phyloP scores from a whole-genome alignment of 441 rosid species.

The Gossypium davidsonii region DNA sequence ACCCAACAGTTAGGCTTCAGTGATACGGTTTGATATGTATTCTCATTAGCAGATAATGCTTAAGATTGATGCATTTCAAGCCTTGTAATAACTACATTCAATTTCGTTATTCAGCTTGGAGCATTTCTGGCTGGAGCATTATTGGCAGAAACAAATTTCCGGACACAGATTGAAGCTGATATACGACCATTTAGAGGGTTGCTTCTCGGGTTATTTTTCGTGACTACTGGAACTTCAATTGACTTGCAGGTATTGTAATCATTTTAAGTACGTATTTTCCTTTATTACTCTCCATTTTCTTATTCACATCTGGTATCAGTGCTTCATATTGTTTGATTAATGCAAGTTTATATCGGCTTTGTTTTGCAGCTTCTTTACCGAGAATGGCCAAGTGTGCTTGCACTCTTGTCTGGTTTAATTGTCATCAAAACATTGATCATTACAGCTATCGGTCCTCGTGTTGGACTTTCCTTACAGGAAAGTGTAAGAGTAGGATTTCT shows the following conservation, averaged over 20 bases:
- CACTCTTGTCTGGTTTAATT: constrained; percentile 87
- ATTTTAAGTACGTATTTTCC: not conserved
- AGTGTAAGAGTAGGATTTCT: constrained; percentile 87
- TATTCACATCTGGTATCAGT: not conserved
- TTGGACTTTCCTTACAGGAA: constrained; percentile 83
- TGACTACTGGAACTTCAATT: constrained; percentile 88
- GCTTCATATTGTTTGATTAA: constrained; percentile 5
- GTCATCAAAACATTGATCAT: constrained; percentile 83
- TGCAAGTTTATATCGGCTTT: constrained; percentile 12
- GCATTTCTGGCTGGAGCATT: constrained; percentile 95
- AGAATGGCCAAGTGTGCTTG: constrained; percentile 92
- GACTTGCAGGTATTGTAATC: constrained; percentile 64
- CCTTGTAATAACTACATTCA: constrained; percentile 10
- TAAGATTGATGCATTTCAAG: constrained; percentile 9
- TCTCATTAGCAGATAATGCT: constrained; percentile 7
- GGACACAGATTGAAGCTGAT: constrained; percentile 96
- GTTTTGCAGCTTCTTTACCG: constrained; percentile 66
- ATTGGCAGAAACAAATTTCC: constrained; percentile 86
- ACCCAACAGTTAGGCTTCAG: constrained; percentile 94
- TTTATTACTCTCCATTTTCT: not conserved
- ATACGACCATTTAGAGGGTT: constrained; percentile 95
- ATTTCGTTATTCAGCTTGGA: constrained; percentile 64
- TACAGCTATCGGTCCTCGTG: constrained; percentile 86
- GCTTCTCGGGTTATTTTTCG: constrained; percentile 91
- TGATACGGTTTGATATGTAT: constrained; percentile 59